These are phyloP conservation scores for Phytopythium chamaehyphon DNA, from an alignment of 352 stramenopile genomes.

Conservation along the genomic window DNA sequence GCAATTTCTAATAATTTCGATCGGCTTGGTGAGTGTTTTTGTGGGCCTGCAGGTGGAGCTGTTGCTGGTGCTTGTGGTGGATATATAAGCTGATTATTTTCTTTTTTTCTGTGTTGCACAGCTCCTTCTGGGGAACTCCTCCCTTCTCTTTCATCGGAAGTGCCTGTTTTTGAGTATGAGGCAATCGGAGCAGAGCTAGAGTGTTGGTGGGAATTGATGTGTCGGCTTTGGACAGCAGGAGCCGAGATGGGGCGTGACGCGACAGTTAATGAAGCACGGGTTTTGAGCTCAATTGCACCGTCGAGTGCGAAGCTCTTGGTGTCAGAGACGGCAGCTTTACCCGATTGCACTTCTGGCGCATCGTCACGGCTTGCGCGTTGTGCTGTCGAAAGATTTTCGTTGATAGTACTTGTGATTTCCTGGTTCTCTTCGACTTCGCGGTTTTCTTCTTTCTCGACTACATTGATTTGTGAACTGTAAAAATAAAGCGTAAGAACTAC, in stretches of 20 bases:
- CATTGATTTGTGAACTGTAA: no score
- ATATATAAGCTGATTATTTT: background rate
- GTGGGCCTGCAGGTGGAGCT: constrained; percentile 16
- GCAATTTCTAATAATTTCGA: constrained; percentile 17
- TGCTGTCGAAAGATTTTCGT: no score
- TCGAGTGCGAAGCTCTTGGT: background rate
- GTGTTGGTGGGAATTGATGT: background rate
- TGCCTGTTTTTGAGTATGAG: no score
- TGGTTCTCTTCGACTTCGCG: no score
- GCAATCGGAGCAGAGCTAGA: background rate
- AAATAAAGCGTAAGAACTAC: no score
- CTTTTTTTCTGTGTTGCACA: background rate
- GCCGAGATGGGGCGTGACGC: background rate
- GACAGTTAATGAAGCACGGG: background rate
- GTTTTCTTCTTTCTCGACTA: no score
- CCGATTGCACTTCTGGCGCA: no score
- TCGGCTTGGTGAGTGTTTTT: background rate
- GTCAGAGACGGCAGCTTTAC: no score
- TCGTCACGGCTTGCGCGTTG: no score
- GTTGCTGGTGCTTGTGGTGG: constrained; percentile 18
- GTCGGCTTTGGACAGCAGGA: background rate
- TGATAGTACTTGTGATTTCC: no score
- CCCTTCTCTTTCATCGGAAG: background rate
- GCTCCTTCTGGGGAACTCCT: background rate
- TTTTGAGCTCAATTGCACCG: background rate